Percentiles rank a stretch among this genome's conserved stretches.
Conservation (phyloP, 306 rosid species). For the Fagus crenata region DNA sequence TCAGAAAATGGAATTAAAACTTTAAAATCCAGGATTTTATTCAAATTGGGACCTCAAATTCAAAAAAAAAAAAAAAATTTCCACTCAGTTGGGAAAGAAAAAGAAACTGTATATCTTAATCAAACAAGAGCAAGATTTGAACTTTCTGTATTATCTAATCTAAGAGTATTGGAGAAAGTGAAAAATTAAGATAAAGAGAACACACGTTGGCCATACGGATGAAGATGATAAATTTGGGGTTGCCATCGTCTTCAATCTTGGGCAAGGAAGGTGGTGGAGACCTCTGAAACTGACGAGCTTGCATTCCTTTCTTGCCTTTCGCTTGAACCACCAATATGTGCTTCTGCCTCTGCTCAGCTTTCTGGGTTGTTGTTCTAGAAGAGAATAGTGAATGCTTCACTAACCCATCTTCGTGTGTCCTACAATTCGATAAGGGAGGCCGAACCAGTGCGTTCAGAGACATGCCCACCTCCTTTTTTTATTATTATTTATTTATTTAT, state of each 20-base stretch:
- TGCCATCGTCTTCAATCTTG: conserved; percentile 91
- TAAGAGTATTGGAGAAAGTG: not conserved
- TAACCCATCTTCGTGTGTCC: conserved; percentile 42
- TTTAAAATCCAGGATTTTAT: too few relatives aligned
- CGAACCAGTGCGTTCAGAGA: conserved; percentile 69
- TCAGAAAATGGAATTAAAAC: not conserved
- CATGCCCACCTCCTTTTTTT: conserved; percentile 66
- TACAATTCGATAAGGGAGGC: conserved; percentile 52
- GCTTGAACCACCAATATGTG: conserved; percentile 60
- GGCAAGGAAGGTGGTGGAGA: conserved; percentile 77
- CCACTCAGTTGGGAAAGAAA: too few relatives aligned
- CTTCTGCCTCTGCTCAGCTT: conserved; percentile 25
- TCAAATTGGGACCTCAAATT: not conserved
- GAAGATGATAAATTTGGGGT: conserved; percentile 82
- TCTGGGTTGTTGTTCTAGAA: conserved; percentile 10
- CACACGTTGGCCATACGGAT: conserved; percentile 78
- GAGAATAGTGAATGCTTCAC: conserved; percentile 59
- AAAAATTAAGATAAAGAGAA: not conserved
- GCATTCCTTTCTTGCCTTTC: conserved; percentile 83
- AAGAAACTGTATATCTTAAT: not conserved
- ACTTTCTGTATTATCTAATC: not conserved
- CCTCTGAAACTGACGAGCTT: conserved; percentile 65
- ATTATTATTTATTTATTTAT: too few relatives aligned
- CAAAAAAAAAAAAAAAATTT: not conserved
- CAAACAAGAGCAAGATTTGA: not conserved